Percentiles rank a stretch among this genome's conserved stretches.
phyloP scores from a whole-genome alignment of 257 asterid species.

The Buddleja alternifolia region DNA sequence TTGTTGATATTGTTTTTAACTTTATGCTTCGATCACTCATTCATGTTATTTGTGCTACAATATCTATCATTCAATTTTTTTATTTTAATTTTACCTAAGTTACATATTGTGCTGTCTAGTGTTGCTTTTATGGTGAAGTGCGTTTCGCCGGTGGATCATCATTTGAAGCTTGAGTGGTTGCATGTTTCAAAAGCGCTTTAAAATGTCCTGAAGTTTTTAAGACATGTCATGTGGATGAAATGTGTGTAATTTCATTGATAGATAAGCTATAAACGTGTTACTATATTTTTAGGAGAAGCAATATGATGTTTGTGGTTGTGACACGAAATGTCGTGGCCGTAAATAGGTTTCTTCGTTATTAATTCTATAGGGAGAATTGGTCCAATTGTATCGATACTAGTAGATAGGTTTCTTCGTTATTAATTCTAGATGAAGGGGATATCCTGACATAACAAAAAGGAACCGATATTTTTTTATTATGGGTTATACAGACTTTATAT shows the following conservation, averaged over 20 bases:
- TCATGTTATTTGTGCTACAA: not conserved
- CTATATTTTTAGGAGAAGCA: not conserved
- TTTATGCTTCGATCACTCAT: slow-evolving; percentile 7
- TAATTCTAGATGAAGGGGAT: too few relatives aligned
- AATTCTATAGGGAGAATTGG: too few relatives aligned
- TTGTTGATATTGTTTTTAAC: slow-evolving; percentile 1
- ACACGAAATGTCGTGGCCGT: not conserved
- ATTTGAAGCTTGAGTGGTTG: slow-evolving; percentile 14
- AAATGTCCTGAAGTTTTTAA: not conserved
- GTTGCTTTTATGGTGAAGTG: not conserved
- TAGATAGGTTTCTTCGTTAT: too few relatives aligned
- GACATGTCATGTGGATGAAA: not conserved
- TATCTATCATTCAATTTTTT: not conserved
- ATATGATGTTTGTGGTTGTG: not conserved
- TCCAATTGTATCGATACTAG: too few relatives aligned
- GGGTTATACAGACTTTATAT: too few relatives aligned
- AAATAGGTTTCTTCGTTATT: too few relatives aligned
- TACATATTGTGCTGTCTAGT: not conserved
- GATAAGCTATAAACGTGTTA: not conserved
- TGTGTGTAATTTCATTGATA: slow-evolving; percentile 27
- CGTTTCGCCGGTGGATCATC: not conserved
- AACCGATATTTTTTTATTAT: too few relatives aligned
- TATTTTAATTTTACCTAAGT: not conserved
- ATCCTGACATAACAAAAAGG: too few relatives aligned
- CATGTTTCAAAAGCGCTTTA: slow-evolving; percentile 16